Base-by-base conservation (phyloP, 192 early-diverging fungal species). In the Backusella mclennaniae region DNA sequence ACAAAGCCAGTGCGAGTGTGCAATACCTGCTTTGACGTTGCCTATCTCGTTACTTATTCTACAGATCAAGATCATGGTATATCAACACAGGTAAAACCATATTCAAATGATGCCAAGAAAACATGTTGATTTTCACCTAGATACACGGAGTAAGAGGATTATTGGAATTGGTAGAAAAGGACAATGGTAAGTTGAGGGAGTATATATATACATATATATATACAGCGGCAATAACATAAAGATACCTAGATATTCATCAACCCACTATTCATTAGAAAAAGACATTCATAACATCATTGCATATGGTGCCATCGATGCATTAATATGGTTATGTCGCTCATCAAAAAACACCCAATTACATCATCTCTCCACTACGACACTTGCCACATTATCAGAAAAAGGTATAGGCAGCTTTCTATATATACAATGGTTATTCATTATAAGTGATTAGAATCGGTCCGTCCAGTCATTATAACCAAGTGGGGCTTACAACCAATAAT, bases 251-350 rank as follows among this genome's bases (percentile, higher is more conserved):
- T 29, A 63, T 63, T 63, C 26, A 63, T 29, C n/a, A 63, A 29
- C 26, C 8, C 26, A 6, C 11, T 26, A 59, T 59, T 59, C 1
- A 41, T 42, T 76, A 89, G 88, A 84, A 33, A 75, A 85, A 35
- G 85, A 82, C 4, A 44, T 88, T 2, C 77, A 78, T 31, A 81
- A 76, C 67, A 79, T 89, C 3, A 53, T 88, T 14, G 83, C 68
- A 36, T 73, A 89, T 74, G 88, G 88, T 8, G 88, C 87, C 39
- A 52, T 89, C n/a, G 88, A 89, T 73, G 85, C 88, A 14, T 73
- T 87, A 11, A 77, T 89, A 12, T 89, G 86, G 74, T 69, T 89
- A 6, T 87, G 87, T 66, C 78, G 75, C 17, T 49, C 78, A 35
- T 76, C 67, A 15, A 82, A 82, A 44, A 77, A 76, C 26, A 75